Percentiles rank a stretch among this genome's conserved stretches.
Conservation (phyloP, 176 grass and related monocot species). For the Carex parvula region DNA sequence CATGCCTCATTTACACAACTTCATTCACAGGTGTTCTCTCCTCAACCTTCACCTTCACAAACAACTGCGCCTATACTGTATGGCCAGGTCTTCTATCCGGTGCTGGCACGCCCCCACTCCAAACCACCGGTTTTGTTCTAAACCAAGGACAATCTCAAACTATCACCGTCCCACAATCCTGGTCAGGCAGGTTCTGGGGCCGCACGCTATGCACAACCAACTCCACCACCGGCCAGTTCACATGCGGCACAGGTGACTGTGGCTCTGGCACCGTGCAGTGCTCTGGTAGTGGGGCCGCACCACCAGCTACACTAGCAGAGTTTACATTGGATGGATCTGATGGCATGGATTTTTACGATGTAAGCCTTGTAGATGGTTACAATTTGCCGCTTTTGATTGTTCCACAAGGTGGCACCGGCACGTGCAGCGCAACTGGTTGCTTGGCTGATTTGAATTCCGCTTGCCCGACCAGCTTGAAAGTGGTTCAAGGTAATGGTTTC, state of each 20-base stretch:
- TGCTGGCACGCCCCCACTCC: conserved; percentile 39
- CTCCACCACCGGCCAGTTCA: conserved; percentile 14
- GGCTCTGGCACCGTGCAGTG: conserved; percentile 42
- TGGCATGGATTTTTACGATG: conserved; percentile 78
- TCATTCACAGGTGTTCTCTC: conserved; percentile 7
- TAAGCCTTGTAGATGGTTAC: conserved; percentile 79
- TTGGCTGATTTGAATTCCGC: conserved; percentile 54
- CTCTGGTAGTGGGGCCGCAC: conserved; percentile 29
- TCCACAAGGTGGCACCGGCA: conserved; percentile 36
- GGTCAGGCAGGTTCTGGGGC: conserved; percentile 65
- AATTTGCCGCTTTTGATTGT: conserved; percentile 60
- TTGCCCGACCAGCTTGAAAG: conserved; percentile 54
- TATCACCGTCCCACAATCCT: conserved; percentile 34
- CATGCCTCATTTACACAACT: too few species aligned
- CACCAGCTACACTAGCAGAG: conserved; percentile 45
- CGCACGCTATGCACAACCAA: conserved; percentile 38
- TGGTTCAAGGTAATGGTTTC: conserved; percentile 12
- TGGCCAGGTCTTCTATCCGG: conserved; percentile 59
- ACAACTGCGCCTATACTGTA: conserved; percentile 58
- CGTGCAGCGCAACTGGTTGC: conserved; percentile 63
- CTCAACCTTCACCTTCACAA: conserved; percentile 52
- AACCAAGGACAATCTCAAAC: conserved; percentile 39
- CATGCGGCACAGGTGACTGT: conserved; percentile 52
- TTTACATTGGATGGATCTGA: conserved; percentile 50
- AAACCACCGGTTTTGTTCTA: conserved; percentile 52